phyloP scores from a whole-genome alignment of 495 filamentous ascomycete genomes.

The Penicillium maclennaniae region DNA sequence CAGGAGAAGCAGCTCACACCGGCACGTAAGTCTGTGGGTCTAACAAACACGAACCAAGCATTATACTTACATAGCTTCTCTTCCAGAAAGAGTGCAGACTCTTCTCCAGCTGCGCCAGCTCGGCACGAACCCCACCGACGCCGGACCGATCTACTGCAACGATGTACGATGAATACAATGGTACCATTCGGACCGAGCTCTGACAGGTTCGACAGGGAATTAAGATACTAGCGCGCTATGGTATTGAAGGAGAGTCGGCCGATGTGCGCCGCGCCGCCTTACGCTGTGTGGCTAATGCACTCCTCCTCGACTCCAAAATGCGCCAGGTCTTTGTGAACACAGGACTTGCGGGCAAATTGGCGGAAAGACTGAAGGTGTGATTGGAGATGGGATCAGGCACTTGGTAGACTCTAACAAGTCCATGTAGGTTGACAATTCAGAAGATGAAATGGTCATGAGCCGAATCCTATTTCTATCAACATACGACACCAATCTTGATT shows the following conservation, averaged over 20 bases:
- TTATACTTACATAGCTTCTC: conserved; percentile 2
- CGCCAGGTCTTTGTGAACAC: conserved; percentile 79
- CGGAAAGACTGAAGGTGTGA: conserved; percentile 62
- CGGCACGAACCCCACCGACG: conserved; percentile 64
- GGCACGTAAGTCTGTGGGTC: conserved; percentile 47
- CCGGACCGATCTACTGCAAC: conserved; percentile 77
- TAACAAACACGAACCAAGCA: not conserved
- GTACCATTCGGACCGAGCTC: conserved; percentile 3
- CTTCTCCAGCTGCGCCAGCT: conserved; percentile 77
- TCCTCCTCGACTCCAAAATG: conserved; percentile 66
- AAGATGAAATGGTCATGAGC: conserved; percentile 85
- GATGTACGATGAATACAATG: conserved; percentile 45
- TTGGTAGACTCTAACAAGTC: not conserved
- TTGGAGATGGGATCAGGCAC: not conserved
- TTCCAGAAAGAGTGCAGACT: conserved; percentile 55
- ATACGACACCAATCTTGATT: conserved; percentile 70
- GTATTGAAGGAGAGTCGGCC: conserved; percentile 56
- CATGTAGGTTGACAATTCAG: conserved; percentile 59
- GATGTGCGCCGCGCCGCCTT: conserved; percentile 72
- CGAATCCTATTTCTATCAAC: conserved; percentile 84
- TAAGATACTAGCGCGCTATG: conserved; percentile 64
- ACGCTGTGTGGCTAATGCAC: conserved; percentile 81
- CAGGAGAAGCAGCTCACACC: conserved; percentile 48
- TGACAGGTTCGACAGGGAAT: conserved; percentile 61
- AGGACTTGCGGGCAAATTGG: conserved; percentile 67